A percentile compares a stretch with the other conserved stretches of the same genome.
phyloP scores from a whole-genome alignment of 2,329 filamentous ascomycete species.

The Claviceps cyperi region DNA sequence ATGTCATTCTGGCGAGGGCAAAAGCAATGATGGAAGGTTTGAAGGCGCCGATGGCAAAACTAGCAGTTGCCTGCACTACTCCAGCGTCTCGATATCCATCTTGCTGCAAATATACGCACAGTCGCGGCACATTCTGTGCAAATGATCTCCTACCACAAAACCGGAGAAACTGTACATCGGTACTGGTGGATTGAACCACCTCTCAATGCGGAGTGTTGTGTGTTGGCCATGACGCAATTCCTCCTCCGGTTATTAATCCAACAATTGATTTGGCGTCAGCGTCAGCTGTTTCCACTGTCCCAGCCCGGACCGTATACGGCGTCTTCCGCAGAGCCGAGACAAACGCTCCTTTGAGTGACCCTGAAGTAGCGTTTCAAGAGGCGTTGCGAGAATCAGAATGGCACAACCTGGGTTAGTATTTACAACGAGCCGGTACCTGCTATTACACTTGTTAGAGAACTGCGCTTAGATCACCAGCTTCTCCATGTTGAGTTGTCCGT shows the following conservation, averaged over 20 bases:
- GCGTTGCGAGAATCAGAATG: slow-evolving; percentile 10
- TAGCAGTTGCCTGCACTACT: slow-evolving; percentile 12
- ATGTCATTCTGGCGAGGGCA: neutral
- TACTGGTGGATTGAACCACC: slow-evolving; percentile 16
- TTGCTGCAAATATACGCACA: slow-evolving; percentile 16
- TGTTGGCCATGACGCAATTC: slow-evolving; percentile 9
- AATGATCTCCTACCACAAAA: slow-evolving; percentile 17
- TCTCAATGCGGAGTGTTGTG: slow-evolving; percentile 11
- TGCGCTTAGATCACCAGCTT: slow-evolving; percentile 6
- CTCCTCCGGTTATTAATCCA: slow-evolving; percentile 11
- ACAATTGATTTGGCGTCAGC: slow-evolving; percentile 8
- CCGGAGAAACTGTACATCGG: slow-evolving; percentile 14
- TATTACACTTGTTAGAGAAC: slow-evolving; percentile 12
- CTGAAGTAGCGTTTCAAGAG: slow-evolving; percentile 11
- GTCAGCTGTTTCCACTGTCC: slow-evolving; percentile 9
- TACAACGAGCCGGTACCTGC: slow-evolving; percentile 15
- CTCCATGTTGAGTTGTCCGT: slow-evolving; percentile 10
- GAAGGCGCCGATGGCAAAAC: neutral
- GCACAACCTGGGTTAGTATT: slow-evolving; percentile 17
- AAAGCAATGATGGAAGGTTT: neutral
- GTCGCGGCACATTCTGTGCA: slow-evolving; percentile 17
- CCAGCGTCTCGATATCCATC: slow-evolving; percentile 16
- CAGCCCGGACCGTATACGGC: slow-evolving; percentile 1
- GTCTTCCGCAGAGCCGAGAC: neutral
- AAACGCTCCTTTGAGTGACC: neutral